A percentile compares a stretch with the other conserved stretches of the same genome.
These are phyloP conservation scores for Fusarium globosum DNA, from an alignment of 2,329 filamentous ascomycete genomes.

Conservation along the genomic window DNA sequence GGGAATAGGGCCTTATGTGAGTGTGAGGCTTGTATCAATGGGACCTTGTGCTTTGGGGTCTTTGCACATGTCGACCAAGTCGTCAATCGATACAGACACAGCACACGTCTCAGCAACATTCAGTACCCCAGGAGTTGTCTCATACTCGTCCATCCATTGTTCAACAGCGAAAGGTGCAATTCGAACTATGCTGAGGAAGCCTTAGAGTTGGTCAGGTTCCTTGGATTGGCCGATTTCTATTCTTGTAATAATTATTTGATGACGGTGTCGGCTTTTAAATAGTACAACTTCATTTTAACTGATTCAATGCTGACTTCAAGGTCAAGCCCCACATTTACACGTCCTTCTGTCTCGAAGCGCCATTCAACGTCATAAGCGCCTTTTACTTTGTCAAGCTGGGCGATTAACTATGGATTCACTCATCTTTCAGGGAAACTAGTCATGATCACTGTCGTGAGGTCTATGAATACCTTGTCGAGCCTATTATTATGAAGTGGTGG, in stretches of 20 bases:
- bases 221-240: background rate
- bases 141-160: constrained; percentile 73
- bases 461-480: background rate
- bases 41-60: constrained; percentile 58
- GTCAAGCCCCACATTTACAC: background rate
- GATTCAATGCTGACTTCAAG: background rate
- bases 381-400: background rate
- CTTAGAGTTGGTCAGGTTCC: background rate
- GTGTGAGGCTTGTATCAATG: constrained; percentile 63
- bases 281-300: background rate
- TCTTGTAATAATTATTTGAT: background rate
- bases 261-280: background rate
- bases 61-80: constrained; percentile 70
- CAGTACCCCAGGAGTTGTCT: constrained; percentile 65
- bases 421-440: background rate
- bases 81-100: constrained; percentile 77
- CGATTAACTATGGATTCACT: background rate
- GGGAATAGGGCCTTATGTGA: constrained; percentile 80
- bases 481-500: background rate
- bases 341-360: background rate
- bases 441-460: background rate
- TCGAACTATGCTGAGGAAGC: constrained; percentile 59
- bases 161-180: constrained; percentile 77
- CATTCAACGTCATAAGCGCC: background rate
- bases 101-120: constrained; percentile 86